A percentile compares a stretch with the other conserved stretches of the same genome.
Evolutionary conservation across 257 asterid species (phyloP).

Genomic region (Solanum arcanum): DNA sequence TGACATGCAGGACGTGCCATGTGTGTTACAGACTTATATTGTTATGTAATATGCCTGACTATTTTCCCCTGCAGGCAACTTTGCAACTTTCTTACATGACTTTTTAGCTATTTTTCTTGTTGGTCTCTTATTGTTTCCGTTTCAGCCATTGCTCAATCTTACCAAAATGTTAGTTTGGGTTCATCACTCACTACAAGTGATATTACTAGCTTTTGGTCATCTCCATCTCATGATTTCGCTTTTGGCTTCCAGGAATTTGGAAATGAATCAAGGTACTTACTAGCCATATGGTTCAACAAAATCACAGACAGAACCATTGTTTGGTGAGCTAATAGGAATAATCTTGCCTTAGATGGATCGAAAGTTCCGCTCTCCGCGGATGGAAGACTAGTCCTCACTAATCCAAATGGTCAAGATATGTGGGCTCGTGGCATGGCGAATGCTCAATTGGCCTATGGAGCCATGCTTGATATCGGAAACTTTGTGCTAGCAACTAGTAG

Average conservation of each 20-base stretch:
- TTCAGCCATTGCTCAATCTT: background rate
- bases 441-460: constrained; percentile 11
- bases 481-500: constrained; percentile 13
- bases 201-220: background rate
- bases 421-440: background rate
- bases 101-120: background rate
- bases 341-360: background rate
- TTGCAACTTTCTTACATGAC: background rate
- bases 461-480: constrained; percentile 44
- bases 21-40: background rate
- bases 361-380: background rate
- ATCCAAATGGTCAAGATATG: background rate
- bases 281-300: constrained; percentile 8
- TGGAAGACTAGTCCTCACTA: background rate
- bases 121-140: background rate
- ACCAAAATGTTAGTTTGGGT: background rate
- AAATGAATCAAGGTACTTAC: background rate
- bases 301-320: background rate
- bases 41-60: background rate
- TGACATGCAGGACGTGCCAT: background rate
- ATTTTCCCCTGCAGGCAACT: background rate
- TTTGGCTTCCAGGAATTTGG: background rate
- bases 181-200: background rate
- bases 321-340: constrained; percentile 2
- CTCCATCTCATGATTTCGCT: constrained; percentile 2